Conservation (phyloP, 805 yeast genomes). For the Saturnispora gosingensis region DNA sequence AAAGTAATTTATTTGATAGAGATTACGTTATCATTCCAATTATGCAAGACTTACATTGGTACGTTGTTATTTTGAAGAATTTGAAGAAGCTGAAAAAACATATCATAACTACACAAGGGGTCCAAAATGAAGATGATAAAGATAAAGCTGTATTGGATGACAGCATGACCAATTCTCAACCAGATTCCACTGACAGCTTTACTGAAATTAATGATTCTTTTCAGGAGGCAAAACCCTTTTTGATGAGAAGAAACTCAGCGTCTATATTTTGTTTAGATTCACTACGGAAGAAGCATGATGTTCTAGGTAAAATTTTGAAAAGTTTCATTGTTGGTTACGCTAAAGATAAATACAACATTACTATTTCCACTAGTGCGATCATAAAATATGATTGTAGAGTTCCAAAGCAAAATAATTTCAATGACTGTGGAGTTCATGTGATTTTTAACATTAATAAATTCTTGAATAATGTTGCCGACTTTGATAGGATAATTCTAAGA, state of each 20-base stretch:
- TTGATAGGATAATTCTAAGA: slow-evolving; percentile 24
- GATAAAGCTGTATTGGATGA: not conserved
- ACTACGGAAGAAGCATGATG: slow-evolving; percentile 47
- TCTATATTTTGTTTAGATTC: slow-evolving; percentile 69
- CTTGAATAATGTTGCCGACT: slow-evolving; percentile 38
- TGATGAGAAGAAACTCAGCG: slow-evolving; percentile 18
- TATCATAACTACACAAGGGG: not conserved
- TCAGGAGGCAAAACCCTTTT: not conserved
- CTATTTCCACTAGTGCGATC: slow-evolving; percentile 39
- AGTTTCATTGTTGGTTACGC: slow-evolving; percentile 62
- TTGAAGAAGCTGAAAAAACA: slow-evolving; percentile 27
- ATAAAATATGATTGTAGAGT: slow-evolving; percentile 32
- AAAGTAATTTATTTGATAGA: slow-evolving; percentile 46
- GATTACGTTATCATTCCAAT: slow-evolving; percentile 70
- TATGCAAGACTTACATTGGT: slow-evolving; percentile 81
- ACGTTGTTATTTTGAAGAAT: slow-evolving; percentile 61
- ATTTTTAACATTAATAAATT: slow-evolving; percentile 62
- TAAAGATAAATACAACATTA: slow-evolving; percentile 45
- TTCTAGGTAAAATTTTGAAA: slow-evolving; percentile 43
- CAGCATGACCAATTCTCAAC: not conserved
- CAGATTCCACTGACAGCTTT: not conserved
- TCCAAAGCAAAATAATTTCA: slow-evolving; percentile 79
- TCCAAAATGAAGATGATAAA: not conserved
- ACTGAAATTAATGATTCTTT: not conserved
- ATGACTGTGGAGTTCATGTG: slow-evolving; percentile 93